Conservation (phyloP, 2,329 filamentous ascomycete species). For the Beauveria caledonica region DNA sequence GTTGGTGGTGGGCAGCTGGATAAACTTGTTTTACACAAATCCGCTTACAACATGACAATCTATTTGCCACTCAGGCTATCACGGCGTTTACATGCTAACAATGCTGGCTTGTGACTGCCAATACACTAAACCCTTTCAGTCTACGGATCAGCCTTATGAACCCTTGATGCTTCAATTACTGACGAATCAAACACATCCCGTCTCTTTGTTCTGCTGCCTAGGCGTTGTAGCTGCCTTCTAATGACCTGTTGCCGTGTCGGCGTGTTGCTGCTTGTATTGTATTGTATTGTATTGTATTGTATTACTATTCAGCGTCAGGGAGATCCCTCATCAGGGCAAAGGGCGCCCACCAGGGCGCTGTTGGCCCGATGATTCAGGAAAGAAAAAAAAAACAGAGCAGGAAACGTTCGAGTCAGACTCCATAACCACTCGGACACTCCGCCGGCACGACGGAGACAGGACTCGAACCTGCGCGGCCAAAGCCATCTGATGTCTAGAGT, state of each 20-base stretch:
- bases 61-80: background rate
- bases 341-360: too few species aligned
- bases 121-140: background rate
- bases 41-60: background rate
- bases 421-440: slow-evolving; percentile 6
- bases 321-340: too few species aligned
- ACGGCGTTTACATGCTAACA: background rate
- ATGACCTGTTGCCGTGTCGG: background rate
- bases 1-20: background rate
- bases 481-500: background rate
- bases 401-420: background rate
- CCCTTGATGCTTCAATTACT: background rate
- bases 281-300: too few species aligned
- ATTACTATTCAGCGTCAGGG: too few species aligned
- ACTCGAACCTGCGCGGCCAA: slow-evolving; percentile 5
- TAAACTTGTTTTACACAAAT: background rate
- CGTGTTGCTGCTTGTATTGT: too few species aligned
- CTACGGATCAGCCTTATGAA: background rate
- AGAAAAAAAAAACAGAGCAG: background rate
- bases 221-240: background rate
- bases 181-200: background rate
- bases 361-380: too few species aligned
- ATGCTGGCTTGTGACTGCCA: background rate
- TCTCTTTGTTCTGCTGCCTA: background rate
- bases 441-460: slow-evolving; percentile 4